phyloP scores from a whole-genome alignment of 768 basidiomycete genomes.

The Termitomyces sp. region DNA sequence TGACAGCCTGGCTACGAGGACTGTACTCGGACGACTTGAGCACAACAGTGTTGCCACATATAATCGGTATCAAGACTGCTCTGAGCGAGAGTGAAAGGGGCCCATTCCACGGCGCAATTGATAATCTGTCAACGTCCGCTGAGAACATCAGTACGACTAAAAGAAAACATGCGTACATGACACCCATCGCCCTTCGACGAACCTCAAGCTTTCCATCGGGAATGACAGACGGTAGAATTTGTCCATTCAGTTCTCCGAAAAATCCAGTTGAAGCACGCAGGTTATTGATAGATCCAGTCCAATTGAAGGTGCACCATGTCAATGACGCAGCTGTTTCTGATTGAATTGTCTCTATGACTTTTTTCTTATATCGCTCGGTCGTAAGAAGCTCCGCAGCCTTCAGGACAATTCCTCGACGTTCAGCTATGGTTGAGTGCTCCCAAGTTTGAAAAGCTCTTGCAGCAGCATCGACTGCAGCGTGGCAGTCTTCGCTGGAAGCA shows the following conservation, averaged over 20 bases:
- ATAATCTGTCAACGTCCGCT: slow-evolving; percentile 28
- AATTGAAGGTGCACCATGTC: slow-evolving; percentile 23
- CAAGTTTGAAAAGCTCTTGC: slow-evolving; percentile 41
- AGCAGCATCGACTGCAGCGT: slow-evolving; percentile 39
- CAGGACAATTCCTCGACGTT: slow-evolving; percentile 39
- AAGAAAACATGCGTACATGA: slow-evolving; percentile 34
- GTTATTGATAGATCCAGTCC: slow-evolving; percentile 13
- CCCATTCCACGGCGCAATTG: slow-evolving; percentile 55
- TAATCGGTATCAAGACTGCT: slow-evolving; percentile 38
- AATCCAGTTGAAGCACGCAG: slow-evolving; percentile 30
- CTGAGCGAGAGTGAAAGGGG: slow-evolving; percentile 39
- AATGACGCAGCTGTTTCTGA: slow-evolving; percentile 36
- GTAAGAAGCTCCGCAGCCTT: slow-evolving; percentile 42
- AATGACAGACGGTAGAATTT: slow-evolving; percentile 35
- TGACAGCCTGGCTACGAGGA: slow-evolving; percentile 40
- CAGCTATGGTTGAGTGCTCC: slow-evolving; percentile 31
- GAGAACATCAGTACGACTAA: not conserved
- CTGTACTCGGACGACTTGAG: slow-evolving; percentile 47
- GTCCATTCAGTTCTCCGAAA: slow-evolving; percentile 34
- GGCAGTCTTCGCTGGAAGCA: slow-evolving; percentile 39
- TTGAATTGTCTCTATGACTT: slow-evolving; percentile 23
- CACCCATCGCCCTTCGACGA: slow-evolving; percentile 45
- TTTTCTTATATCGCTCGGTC: slow-evolving; percentile 34
- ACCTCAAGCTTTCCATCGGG: slow-evolving; percentile 41
- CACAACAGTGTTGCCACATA: slow-evolving; percentile 55